These are phyloP conservation scores for Tylopilus cervinicoccineus DNA, from an alignment of 768 basidiomycete species.

Conservation along the genomic window DNA sequence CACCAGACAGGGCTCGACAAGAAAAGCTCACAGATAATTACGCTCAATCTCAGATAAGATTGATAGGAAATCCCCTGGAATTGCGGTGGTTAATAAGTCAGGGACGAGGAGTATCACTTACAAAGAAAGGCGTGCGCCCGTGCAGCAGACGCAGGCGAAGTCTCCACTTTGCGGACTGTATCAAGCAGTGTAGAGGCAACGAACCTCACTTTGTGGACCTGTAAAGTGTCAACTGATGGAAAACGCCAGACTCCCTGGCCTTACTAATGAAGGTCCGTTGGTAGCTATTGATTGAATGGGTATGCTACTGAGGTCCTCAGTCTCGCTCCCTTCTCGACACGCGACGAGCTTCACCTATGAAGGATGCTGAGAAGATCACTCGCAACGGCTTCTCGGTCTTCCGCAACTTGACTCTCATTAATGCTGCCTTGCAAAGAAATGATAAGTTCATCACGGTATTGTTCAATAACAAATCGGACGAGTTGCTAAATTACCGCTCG, in stretches of 20 bases:
- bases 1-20: neutral
- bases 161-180: conserved; percentile 76
- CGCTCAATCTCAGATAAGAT: conserved; percentile 90
- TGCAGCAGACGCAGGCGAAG: conserved; percentile 73
- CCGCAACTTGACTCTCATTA: conserved; percentile 61
- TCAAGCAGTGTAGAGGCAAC: conserved; percentile 89
- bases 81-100: conserved; percentile 1
- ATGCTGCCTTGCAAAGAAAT: conserved; percentile 60
- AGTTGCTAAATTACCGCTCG: conserved; percentile 61
- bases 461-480: conserved; percentile 88
- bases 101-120: conserved; percentile 33
- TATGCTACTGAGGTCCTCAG: conserved; percentile 48
- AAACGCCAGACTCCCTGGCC: conserved; percentile 6
- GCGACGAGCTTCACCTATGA: conserved; percentile 51
- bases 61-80: conserved; percentile 84
- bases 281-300: conserved; percentile 92
- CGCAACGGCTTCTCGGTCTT: conserved; percentile 80
- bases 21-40: conserved; percentile 68
- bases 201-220: conserved; percentile 92
- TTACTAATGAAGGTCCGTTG: conserved; percentile 75
- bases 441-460: conserved; percentile 85
- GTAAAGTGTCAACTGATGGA: conserved; percentile 9
- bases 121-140: conserved; percentile 86
- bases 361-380: conserved; percentile 84
- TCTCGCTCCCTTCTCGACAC: neutral